Conservation (phyloP, 805 yeast genomes). For the Candida khao-thaluensis region DNA sequence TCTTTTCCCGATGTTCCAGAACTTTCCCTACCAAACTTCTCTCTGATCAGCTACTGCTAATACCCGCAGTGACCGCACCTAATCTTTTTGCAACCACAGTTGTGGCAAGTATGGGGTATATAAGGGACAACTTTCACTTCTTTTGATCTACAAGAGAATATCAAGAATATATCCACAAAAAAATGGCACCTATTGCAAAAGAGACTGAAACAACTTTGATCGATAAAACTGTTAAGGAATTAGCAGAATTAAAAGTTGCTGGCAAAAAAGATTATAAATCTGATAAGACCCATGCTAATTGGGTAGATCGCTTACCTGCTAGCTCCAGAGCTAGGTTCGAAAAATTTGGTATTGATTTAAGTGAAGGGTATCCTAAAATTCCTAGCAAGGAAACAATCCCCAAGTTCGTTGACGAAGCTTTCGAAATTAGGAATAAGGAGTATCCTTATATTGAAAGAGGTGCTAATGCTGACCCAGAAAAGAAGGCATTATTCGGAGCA, state of each 20-base stretch:
- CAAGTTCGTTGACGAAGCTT: slow-evolving; percentile 30
- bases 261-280: slow-evolving; percentile 8
- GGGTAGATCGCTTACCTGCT: slow-evolving; percentile 23
- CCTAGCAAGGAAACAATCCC: slow-evolving; percentile 25
- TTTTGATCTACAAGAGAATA: too few relatives aligned
- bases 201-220: slow-evolving; percentile 1
- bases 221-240: slow-evolving; percentile 14
- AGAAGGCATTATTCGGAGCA: slow-evolving; percentile 28
- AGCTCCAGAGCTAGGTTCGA: slow-evolving; percentile 23
- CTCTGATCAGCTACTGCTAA: too few relatives aligned
- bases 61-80: too few relatives aligned
- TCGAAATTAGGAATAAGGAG: slow-evolving; percentile 21
- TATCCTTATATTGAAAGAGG: slow-evolving; percentile 28
- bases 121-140: background rate
- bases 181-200: slow-evolving; percentile 15
- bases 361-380: slow-evolving; percentile 26
- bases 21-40: too few relatives aligned
- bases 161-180: too few relatives aligned
- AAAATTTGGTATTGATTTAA: slow-evolving; percentile 25
- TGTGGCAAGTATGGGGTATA: slow-evolving; percentile 2
- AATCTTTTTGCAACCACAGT: slow-evolving; percentile 5
- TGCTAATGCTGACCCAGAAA: slow-evolving; percentile 31
- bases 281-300: slow-evolving; percentile 9
- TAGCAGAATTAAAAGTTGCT: slow-evolving; percentile 11
- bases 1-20: too few relatives aligned